Percentiles rank a stretch among this genome's conserved stretches.
Evolutionary conservation across 345 rosid species (phyloP).

Genomic region (Lenwebbia sp.): DNA sequence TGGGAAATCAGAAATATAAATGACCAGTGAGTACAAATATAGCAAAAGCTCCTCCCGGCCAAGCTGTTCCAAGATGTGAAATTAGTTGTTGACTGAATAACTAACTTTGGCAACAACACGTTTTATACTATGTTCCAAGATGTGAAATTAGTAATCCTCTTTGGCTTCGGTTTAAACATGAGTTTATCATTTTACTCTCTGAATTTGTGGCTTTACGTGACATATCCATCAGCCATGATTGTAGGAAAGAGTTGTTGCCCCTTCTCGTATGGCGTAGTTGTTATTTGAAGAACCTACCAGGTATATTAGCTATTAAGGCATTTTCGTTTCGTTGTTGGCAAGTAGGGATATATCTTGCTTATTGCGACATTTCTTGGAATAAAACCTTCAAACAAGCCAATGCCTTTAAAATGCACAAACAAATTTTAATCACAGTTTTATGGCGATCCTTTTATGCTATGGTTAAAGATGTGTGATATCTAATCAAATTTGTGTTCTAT

Average conservation of each 20-base stretch:
- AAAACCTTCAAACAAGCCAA: not conserved
- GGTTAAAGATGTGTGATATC: not conserved
- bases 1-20: conserved; percentile 83
- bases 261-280: not conserved
- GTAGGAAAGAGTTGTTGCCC: not conserved
- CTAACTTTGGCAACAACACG: not conserved
- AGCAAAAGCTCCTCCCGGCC: too few relatives aligned
- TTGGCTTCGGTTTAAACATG: not conserved
- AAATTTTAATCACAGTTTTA: too few relatives aligned
- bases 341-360: not conserved
- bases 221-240: not conserved
- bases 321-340: not conserved
- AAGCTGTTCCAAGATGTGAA: too few relatives aligned
- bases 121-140: not conserved
- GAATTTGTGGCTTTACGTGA: not conserved
- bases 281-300: not conserved
- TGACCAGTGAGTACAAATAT: conserved; percentile 42
- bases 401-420: not conserved
- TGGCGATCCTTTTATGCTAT: not conserved
- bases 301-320: not conserved
- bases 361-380: not conserved
- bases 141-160: not conserved
- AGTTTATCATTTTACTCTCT: not conserved
- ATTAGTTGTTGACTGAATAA: not conserved
- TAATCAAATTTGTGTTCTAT: not conserved